A percentile compares a stretch with the other conserved stretches of the same genome.
These are phyloP conservation scores for Mycena pura DNA, from an alignment of 768 basidiomycete species.

Conservation along the genomic window DNA sequence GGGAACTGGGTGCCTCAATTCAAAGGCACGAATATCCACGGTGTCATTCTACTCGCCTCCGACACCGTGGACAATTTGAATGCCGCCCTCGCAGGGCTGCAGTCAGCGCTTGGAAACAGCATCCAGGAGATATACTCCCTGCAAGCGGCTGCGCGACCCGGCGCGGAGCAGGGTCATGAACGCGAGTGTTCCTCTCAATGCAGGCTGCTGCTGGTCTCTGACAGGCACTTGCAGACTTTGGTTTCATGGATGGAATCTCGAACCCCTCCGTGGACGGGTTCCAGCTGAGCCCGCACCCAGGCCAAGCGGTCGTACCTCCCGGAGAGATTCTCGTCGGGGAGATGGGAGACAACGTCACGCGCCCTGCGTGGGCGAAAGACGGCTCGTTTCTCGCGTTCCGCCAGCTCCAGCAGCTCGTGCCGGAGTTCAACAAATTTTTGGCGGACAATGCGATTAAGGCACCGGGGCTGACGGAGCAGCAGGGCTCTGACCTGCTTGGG, in stretches of 20 bases:
- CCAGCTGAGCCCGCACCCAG: slow-evolving; percentile 15
- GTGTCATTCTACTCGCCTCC: slow-evolving; percentile 29
- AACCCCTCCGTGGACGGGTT: slow-evolving; percentile 28
- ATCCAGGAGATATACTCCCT: slow-evolving; percentile 25
- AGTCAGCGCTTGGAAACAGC: slow-evolving; percentile 7
- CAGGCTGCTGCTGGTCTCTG: too few species aligned
- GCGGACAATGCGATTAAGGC: slow-evolving; percentile 19
- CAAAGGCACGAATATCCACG: slow-evolving; percentile 22
- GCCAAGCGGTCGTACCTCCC: slow-evolving; percentile 18
- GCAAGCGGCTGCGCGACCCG: slow-evolving; percentile 31
- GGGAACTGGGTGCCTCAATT: slow-evolving; percentile 26
- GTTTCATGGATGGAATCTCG: slow-evolving; percentile 30
- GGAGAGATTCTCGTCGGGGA: slow-evolving; percentile 34
- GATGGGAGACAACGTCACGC: slow-evolving; percentile 25
- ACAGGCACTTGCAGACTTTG: slow-evolving; percentile 21
- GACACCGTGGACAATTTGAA: slow-evolving; percentile 21
- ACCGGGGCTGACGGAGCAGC: slow-evolving; percentile 24
- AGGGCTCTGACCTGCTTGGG: slow-evolving; percentile 36
- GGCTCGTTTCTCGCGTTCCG: slow-evolving; percentile 43
- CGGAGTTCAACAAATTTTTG: slow-evolving; percentile 38
- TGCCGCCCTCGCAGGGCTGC: slow-evolving; percentile 1
- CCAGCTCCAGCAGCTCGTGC: slow-evolving; percentile 41
- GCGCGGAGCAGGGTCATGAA: slow-evolving; percentile 32
- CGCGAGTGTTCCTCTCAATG: slow-evolving; percentile 32
- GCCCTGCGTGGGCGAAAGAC: slow-evolving; percentile 33